Conservation (phyloP, 2,329 filamentous ascomycete species). For the Didymella keratinophila region DNA sequence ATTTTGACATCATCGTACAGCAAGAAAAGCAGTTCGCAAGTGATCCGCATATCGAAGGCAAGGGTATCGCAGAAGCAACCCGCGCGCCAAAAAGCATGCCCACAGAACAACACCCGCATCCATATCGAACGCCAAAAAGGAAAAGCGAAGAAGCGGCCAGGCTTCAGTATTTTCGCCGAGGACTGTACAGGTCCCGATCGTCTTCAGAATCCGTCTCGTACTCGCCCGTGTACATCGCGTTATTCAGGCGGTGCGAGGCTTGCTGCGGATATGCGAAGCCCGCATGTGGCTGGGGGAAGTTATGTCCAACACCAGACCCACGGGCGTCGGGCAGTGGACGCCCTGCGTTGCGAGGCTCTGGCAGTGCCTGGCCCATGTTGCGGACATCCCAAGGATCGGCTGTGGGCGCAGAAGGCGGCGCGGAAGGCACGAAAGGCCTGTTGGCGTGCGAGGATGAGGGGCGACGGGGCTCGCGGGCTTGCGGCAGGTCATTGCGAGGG, state of each 20-base stretch:
- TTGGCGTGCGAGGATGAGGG: background rate
- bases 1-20: background rate
- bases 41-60: too few species aligned
- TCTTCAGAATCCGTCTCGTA: slow-evolving; percentile 24
- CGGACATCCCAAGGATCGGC: slow-evolving; percentile 39
- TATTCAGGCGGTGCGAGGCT: slow-evolving; percentile 29
- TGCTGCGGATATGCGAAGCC: slow-evolving; percentile 11
- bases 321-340: slow-evolving; percentile 25
- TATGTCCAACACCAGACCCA: slow-evolving; percentile 8
- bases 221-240: slow-evolving; percentile 23
- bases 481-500: background rate
- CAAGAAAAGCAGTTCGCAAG: too few species aligned
- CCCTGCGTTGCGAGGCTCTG: background rate
- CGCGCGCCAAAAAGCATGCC: background rate
- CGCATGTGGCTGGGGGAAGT: slow-evolving; percentile 15
- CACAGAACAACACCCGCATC: too few species aligned
- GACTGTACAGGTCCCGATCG: background rate
- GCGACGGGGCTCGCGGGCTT: slow-evolving; percentile 3
- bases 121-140: background rate
- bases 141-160: background rate
- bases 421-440: slow-evolving; percentile 25
- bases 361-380: slow-evolving; percentile 29
- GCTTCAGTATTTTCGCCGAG: background rate
- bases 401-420: background rate
- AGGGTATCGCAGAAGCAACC: background rate